These are phyloP conservation scores for Clonostachys solani DNA, from an alignment of 2,329 filamentous ascomycete genomes.

Conservation along the genomic window DNA sequence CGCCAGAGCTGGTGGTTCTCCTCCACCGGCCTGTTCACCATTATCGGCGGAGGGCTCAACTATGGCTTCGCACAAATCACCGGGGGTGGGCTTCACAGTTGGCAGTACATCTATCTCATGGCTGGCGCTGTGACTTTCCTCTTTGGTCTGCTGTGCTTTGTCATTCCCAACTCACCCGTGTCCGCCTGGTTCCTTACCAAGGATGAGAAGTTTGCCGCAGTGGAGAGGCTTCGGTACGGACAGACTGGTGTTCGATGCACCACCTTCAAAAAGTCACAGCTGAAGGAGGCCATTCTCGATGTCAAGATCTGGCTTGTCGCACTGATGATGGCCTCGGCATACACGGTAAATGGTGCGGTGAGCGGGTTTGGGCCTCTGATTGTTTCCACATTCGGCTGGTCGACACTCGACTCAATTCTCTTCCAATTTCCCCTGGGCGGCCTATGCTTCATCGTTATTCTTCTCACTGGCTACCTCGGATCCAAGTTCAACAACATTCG, in stretches of 20 bases:
- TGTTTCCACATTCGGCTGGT: slow-evolving; percentile 67
- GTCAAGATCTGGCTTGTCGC: slow-evolving; percentile 44
- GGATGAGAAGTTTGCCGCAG: slow-evolving; percentile 45
- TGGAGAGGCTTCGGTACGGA: slow-evolving; percentile 41
- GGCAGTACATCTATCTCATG: slow-evolving; percentile 51
- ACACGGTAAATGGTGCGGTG: slow-evolving; percentile 69
- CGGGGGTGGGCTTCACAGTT: slow-evolving; percentile 34
- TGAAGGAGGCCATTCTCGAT: slow-evolving; percentile 39
- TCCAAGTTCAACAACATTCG: slow-evolving; percentile 58
- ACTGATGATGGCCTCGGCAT: slow-evolving; percentile 46
- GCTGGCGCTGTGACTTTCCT: slow-evolving; percentile 42
- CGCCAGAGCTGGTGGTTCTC: slow-evolving; percentile 48
- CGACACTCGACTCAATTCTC: slow-evolving; percentile 59
- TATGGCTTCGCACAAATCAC: slow-evolving; percentile 46
- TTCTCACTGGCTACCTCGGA: slow-evolving; percentile 61
- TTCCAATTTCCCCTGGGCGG: slow-evolving; percentile 72
- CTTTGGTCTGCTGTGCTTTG: slow-evolving; percentile 46
- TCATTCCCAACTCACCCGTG: slow-evolving; percentile 48
- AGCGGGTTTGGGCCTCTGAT: slow-evolving; percentile 69
- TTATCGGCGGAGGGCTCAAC: slow-evolving; percentile 42
- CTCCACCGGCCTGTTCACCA: slow-evolving; percentile 32
- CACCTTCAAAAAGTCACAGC: slow-evolving; percentile 39
- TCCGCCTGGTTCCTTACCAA: slow-evolving; percentile 50
- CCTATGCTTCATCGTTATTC: slow-evolving; percentile 63
- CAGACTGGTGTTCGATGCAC: slow-evolving; percentile 45